Conservation (phyloP, 108 stramenopile genomes). For the Nitzschia putrida region DNA sequence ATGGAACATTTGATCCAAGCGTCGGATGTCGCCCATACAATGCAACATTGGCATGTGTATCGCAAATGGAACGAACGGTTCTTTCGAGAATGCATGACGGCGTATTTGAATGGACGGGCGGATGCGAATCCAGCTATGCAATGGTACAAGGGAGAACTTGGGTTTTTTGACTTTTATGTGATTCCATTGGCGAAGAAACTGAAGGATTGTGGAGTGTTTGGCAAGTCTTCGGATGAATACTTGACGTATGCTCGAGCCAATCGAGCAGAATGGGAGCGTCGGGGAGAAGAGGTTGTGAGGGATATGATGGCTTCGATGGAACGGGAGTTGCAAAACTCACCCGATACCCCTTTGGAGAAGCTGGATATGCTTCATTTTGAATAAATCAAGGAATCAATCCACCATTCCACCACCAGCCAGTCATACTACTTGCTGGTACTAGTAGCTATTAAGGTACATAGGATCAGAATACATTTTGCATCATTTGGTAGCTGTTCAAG, state of each 20-base stretch:
- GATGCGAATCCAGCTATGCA: not conserved
- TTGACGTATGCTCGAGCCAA: conserved; percentile 9
- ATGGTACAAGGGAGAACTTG: conserved; percentile 29
- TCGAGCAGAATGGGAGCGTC: conserved; percentile 1
- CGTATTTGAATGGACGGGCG: conserved; percentile 22
- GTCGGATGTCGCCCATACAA: conserved; percentile 46
- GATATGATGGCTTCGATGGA: not conserved
- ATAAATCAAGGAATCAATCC: no score
- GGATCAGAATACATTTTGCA: no score
- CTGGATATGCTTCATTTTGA: no score
- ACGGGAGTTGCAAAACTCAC: no score
- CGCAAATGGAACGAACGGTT: conserved; percentile 41
- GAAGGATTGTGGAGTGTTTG: conserved; percentile 24
- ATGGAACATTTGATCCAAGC: conserved; percentile 49
- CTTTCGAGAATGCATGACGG: conserved; percentile 32
- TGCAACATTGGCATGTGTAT: conserved; percentile 47
- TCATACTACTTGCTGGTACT: no score
- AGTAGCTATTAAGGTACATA: no score
- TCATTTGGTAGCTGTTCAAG: no score
- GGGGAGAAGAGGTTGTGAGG: not conserved
- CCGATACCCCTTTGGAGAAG: no score
- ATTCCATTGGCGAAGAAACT: conserved; percentile 5
- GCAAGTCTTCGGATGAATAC: conserved; percentile 8
- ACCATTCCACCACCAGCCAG: no score
- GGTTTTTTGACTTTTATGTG: not conserved